A percentile compares a stretch with the other conserved stretches of the same genome.
Evolutionary conservation across 805 yeast genomes (phyloP).

Genomic region (Tetrapisispora fleetii): DNA sequence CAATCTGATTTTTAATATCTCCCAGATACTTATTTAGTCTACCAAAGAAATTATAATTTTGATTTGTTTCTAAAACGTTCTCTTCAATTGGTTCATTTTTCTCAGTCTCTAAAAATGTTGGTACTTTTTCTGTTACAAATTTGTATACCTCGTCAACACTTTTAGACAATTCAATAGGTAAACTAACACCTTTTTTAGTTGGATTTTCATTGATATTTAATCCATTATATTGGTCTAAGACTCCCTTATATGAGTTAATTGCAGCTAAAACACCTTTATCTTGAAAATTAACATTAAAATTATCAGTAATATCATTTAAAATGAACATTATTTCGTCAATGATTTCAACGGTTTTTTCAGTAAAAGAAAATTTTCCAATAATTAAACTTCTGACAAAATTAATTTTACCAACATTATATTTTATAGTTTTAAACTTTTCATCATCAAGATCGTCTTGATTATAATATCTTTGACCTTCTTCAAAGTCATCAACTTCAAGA

Average conservation of each 20-base stretch:
- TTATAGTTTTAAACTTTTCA: neutral
- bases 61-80: conserved; percentile 5
- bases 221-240: conserved; percentile 11
- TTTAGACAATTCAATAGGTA: conserved; percentile 9
- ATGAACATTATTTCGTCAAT: conserved; percentile 34
- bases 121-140: conserved; percentile 11
- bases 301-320: conserved; percentile 36
- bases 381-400: conserved; percentile 19
- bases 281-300: conserved; percentile 69
- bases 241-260: conserved; percentile 34
- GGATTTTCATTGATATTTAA: neutral
- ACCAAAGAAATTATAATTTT: neutral
- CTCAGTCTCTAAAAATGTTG: conserved; percentile 3
- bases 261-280: conserved; percentile 62
- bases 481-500: conserved; percentile 4
- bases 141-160: conserved; percentile 9
- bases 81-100: conserved; percentile 3
- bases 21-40: neutral
- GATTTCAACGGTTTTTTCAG: conserved; percentile 10
- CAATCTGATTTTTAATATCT: neutral
- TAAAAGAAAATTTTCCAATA: conserved; percentile 16
- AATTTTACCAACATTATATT: conserved; percentile 20
- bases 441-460: neutral
- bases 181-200: neutral
- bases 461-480: conserved; percentile 9